These are phyloP conservation scores for Curvularia sp. DNA, from an alignment of 2,329 filamentous ascomycete species.

Conservation along the genomic window DNA sequence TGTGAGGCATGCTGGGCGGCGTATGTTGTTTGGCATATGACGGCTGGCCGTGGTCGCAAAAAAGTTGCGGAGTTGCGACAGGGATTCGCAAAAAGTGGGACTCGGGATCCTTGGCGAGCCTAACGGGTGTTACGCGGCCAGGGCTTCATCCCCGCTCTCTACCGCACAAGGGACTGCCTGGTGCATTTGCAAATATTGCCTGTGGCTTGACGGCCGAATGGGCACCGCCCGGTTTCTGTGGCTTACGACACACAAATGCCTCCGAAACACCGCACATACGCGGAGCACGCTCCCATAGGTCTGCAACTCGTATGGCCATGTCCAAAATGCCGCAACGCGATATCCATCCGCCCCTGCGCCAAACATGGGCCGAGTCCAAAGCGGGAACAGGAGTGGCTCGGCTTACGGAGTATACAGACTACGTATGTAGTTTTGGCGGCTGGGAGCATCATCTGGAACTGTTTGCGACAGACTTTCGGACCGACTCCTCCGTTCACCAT, in stretches of 20 bases:
- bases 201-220: slow-evolving; percentile 7
- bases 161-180: not conserved
- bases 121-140: slow-evolving; percentile 8
- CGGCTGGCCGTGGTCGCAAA: slow-evolving; percentile 12
- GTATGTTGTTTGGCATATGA: not conserved
- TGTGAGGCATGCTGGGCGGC: slow-evolving; percentile 74
- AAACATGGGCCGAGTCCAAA: not conserved
- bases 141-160: slow-evolving; percentile 9
- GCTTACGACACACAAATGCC: not conserved
- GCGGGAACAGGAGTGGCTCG: not conserved
- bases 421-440: not conserved
- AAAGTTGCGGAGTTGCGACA: slow-evolving; percentile 17
- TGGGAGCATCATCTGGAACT: not conserved
- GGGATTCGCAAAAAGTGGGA: slow-evolving; percentile 12
- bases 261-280: not conserved
- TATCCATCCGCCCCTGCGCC: not conserved
- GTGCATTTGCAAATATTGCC: not conserved
- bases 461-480: slow-evolving; percentile 4
- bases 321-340: not conserved
- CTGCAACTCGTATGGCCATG: not conserved
- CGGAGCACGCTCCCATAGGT: not conserved
- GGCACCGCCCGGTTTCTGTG: not conserved
- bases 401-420: no score
- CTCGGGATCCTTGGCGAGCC: not conserved
- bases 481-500: slow-evolving; percentile 1